phyloP scores from a whole-genome alignment of 495 filamentous ascomycete species.

The Penicillium subrubescens region DNA sequence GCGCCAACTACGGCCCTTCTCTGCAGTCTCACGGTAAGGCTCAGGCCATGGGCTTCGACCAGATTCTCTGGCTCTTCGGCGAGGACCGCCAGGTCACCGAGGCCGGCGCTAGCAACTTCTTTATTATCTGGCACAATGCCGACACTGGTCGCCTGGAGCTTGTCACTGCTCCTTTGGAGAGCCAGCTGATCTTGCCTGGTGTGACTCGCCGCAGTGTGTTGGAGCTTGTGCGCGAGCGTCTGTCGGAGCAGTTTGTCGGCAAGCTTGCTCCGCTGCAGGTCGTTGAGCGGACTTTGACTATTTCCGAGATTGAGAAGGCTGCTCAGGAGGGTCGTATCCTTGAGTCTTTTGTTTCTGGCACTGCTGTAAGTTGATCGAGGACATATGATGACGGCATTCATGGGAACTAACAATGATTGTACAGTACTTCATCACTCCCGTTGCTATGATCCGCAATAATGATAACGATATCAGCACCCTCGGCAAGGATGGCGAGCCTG shows the following conservation, averaged over 20 bases:
- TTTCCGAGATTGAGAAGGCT: conserved; percentile 75
- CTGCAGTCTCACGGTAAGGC: conserved; percentile 77
- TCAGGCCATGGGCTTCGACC: conserved; percentile 69
- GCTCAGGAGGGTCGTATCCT: conserved; percentile 72
- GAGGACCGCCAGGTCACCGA: conserved; percentile 76
- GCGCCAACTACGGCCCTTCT: conserved; percentile 87
- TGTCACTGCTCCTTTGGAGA: conserved; percentile 79
- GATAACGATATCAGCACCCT: conserved; percentile 68
- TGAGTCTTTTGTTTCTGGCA: conserved; percentile 85
- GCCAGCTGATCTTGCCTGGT: conserved; percentile 81
- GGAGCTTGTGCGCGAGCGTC: conserved; percentile 66
- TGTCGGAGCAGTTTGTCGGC: conserved; percentile 41
- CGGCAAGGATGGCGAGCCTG: conserved; percentile 57
- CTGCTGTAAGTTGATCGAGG: conserved; percentile 62
- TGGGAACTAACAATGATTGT: not conserved
- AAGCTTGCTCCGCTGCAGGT: conserved; percentile 64
- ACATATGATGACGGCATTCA: not conserved
- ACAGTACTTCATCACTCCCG: conserved; percentile 78
- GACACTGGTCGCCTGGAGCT: conserved; percentile 68
- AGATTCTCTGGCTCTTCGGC: conserved; percentile 92
- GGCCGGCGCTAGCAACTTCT: conserved; percentile 92
- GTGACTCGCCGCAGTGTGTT: conserved; percentile 79
- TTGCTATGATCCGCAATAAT: conserved; percentile 72
- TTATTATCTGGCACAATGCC: conserved; percentile 75
- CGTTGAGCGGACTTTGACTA: conserved; percentile 78